phyloP scores from a whole-genome alignment of 2,329 filamentous ascomycete species.

The Colletotrichum horii region DNA sequence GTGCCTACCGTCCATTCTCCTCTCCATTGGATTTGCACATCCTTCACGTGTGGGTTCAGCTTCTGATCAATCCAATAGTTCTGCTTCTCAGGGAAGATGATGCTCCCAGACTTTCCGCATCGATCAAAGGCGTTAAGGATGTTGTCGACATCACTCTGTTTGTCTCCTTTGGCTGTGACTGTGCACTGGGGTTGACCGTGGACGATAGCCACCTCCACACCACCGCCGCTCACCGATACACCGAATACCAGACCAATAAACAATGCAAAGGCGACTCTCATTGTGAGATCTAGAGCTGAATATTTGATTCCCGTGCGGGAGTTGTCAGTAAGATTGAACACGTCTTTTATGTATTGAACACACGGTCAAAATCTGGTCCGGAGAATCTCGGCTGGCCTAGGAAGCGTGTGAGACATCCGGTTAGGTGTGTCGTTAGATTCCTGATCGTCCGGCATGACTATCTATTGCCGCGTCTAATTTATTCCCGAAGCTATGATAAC shows the following conservation, averaged over 20 bases:
- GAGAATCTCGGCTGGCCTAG: background rate
- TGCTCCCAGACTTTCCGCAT: background rate
- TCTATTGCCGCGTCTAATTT: background rate
- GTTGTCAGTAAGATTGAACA: background rate
- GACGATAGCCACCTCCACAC: background rate
- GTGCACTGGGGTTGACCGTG: background rate
- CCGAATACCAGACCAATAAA: background rate
- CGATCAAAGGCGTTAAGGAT: background rate
- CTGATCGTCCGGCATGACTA: background rate
- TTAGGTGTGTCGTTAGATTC: background rate
- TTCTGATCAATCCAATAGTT: background rate
- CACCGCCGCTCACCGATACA: background rate
- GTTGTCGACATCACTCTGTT: background rate
- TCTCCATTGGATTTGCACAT: background rate
- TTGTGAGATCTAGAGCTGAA: background rate
- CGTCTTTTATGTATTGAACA: background rate
- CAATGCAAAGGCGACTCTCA: background rate
- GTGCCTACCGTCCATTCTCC: background rate
- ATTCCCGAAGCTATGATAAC: background rate
- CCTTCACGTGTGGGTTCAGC: background rate
- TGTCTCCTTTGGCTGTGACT: background rate
- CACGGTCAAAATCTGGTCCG: background rate
- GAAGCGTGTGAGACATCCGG: background rate
- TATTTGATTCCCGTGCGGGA: background rate
- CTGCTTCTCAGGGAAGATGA: background rate